These are phyloP conservation scores for Fusarium sublunatum DNA, from an alignment of 2,329 filamentous ascomycete genomes.

Conservation along the genomic window DNA sequence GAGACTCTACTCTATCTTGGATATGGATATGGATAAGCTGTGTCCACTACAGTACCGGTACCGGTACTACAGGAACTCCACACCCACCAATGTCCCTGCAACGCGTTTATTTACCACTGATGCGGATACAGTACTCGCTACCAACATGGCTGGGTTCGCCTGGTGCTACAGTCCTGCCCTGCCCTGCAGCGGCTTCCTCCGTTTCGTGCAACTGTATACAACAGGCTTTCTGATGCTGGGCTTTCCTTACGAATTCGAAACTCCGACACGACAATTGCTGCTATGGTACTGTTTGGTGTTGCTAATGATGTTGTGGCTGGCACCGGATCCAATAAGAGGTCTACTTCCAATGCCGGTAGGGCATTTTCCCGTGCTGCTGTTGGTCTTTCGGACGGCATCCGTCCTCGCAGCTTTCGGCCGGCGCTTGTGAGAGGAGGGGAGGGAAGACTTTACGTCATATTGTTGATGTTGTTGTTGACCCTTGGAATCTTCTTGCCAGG, in stretches of 20 bases:
- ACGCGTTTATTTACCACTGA: slow-evolving; percentile 1
- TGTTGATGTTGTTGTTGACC: slow-evolving; percentile 28
- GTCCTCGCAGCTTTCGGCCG: slow-evolving; percentile 27
- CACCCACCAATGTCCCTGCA: slow-evolving; percentile 16
- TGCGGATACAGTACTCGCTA: background rate
- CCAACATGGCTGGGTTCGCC: slow-evolving; percentile 9
- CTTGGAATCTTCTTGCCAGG: slow-evolving; percentile 42
- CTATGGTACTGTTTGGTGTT: slow-evolving; percentile 15
- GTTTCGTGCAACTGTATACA: background rate
- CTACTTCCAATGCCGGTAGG: background rate
- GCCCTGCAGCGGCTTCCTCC: slow-evolving; percentile 3
- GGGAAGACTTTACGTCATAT: slow-evolving; percentile 42
- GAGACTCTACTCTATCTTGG: slow-evolving; percentile 14
- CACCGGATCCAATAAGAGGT: slow-evolving; percentile 11
- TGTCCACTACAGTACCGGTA: background rate
- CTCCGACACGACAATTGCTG: background rate
- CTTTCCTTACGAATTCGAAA: slow-evolving; percentile 1
- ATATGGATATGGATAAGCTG: background rate
- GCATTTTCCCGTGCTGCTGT: slow-evolving; percentile 20
- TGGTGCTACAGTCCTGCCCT: background rate
- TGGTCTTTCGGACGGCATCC: slow-evolving; percentile 19
- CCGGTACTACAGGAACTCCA: background rate
- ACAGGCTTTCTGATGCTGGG: background rate
- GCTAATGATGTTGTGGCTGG: slow-evolving; percentile 42
- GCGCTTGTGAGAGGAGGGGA: slow-evolving; percentile 21